Percentiles rank a stretch among this genome's conserved stretches.
Conservation (phyloP, 768 basidiomycete genomes). For the Leucosporidium scottii region DNA sequence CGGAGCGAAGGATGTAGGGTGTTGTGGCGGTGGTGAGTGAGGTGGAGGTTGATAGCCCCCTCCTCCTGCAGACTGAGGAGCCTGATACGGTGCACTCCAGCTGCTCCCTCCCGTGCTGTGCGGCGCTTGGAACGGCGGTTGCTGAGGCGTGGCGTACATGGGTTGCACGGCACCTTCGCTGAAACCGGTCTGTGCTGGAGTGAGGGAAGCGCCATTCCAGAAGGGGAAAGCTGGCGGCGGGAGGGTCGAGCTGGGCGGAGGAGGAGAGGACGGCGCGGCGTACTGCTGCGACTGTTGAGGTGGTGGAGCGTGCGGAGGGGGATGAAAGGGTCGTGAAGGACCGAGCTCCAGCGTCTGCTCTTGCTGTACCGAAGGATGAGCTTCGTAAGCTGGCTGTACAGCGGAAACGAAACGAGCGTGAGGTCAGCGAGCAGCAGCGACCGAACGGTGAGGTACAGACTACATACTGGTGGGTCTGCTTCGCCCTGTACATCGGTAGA, state of each 20-base stretch:
- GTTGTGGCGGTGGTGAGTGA: neutral
- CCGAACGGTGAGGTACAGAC: too few species aligned
- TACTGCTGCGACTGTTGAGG: neutral
- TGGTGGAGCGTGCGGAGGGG: neutral
- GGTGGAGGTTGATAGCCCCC: neutral
- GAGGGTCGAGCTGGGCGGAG: constrained; percentile 1
- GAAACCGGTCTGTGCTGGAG: constrained; percentile 27
- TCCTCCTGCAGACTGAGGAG: neutral
- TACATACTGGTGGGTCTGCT: too few species aligned
- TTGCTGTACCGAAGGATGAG: neutral
- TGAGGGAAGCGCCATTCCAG: constrained; percentile 28
- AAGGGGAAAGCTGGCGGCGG: constrained; percentile 26
- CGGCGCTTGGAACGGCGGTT: too few species aligned
- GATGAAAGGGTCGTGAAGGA: constrained; percentile 19
- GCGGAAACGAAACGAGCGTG: too few species aligned
- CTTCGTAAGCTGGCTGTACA: constrained; percentile 16
- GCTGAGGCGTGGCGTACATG: too few species aligned
- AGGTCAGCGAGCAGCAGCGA: too few species aligned
- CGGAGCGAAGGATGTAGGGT: neutral
- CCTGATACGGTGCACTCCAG: too few species aligned
- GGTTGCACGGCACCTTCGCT: constrained; percentile 2
- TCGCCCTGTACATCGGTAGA: too few species aligned
- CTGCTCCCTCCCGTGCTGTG: too few species aligned
- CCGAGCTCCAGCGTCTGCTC: constrained; percentile 26
- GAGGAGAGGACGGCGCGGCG: neutral